A percentile compares a stretch with the other conserved stretches of the same genome.
Conservation (phyloP, 768 basidiomycete species). For the Phlegmacium glaucopus region DNA sequence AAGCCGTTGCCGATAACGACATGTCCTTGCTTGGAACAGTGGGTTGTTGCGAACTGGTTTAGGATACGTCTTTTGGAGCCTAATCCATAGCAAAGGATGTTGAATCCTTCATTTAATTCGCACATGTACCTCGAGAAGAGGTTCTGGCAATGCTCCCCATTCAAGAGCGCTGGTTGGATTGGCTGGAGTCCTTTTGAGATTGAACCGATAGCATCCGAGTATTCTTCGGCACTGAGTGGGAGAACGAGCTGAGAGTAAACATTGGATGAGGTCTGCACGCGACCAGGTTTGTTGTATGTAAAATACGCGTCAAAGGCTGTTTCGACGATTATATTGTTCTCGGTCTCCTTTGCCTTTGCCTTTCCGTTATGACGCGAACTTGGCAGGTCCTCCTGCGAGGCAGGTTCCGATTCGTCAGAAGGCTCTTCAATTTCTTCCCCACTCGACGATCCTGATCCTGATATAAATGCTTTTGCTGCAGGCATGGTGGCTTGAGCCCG, state of each 20-base stretch:
- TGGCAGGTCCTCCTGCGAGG: constrained; percentile 12
- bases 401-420: constrained; percentile 13
- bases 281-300: constrained; percentile 48
- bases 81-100: constrained; percentile 82
- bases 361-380: constrained; percentile 18
- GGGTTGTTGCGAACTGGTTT: constrained; percentile 65
- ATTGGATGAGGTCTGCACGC: constrained; percentile 71
- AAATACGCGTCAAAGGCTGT: constrained; percentile 90
- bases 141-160: constrained; percentile 27
- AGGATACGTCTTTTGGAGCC: constrained; percentile 82
- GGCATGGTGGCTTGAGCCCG: too few species aligned
- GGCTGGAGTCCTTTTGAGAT: constrained; percentile 25
- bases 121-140: constrained; percentile 59
- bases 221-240: constrained; percentile 68
- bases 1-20: constrained; percentile 80
- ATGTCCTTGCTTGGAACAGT: constrained; percentile 58
- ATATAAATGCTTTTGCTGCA: too few species aligned
- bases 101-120: constrained; percentile 84
- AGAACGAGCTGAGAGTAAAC: constrained; percentile 75
- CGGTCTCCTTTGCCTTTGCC: constrained; percentile 15
- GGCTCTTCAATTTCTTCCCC: constrained; percentile 17
- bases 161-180: constrained; percentile 32
- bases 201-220: constrained; percentile 36
- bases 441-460: constrained; percentile 5
- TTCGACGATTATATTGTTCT: constrained; percentile 44